These are phyloP conservation scores for Colletotrichum musicola DNA, from an alignment of 2,329 filamentous ascomycete species.

Conservation along the genomic window DNA sequence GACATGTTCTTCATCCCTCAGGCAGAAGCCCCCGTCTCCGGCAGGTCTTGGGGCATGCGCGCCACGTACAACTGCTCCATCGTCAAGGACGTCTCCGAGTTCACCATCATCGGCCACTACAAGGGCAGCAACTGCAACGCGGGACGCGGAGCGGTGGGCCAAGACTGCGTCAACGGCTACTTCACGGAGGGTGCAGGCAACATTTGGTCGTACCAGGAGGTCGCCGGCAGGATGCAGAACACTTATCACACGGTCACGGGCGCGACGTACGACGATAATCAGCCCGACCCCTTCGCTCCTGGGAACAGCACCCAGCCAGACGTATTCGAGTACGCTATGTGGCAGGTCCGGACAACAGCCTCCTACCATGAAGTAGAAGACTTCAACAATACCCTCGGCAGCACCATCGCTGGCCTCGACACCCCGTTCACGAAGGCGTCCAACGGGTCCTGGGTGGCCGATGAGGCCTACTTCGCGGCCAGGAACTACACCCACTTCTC, in stretches of 20 bases:
- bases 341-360: slow-evolving; percentile 14
- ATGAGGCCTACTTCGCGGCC: slow-evolving; percentile 27
- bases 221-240: background rate
- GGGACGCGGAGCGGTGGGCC: background rate
- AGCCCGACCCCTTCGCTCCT: background rate
- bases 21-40: slow-evolving; percentile 26
- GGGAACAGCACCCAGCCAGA: background rate
- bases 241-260: background rate
- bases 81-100: slow-evolving; percentile 25
- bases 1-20: slow-evolving; percentile 39
- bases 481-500: background rate
- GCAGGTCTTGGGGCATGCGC: slow-evolving; percentile 35
- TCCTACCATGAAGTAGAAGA: background rate
- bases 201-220: background rate
- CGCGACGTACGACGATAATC: background rate
- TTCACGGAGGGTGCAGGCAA: background rate
- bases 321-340: slow-evolving; percentile 31
- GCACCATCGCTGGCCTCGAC: slow-evolving; percentile 11
- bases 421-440: slow-evolving; percentile 15
- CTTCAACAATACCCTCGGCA: slow-evolving; percentile 15
- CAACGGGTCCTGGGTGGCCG: slow-evolving; percentile 4
- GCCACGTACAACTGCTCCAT: slow-evolving; percentile 34
- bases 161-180: background rate
- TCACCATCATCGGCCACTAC: slow-evolving; percentile 34
- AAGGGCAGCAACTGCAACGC: background rate